Base-by-base conservation (phyloP, 805 yeast species). In the Candida sithepensis region DNA sequence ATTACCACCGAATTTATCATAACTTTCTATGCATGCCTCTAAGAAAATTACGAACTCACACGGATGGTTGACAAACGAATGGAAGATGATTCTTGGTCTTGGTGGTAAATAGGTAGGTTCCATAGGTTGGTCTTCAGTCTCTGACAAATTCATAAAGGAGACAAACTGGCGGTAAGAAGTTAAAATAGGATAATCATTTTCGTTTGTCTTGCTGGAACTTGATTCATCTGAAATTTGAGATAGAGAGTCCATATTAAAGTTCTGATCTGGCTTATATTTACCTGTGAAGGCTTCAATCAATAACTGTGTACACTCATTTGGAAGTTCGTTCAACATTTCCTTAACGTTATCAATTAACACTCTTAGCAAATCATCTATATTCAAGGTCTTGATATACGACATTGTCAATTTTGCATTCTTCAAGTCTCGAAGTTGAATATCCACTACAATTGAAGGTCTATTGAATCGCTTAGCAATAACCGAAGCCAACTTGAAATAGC, bases 271-370 rank as follows among this genome's bases (percentile, higher is more conserved):
- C 24, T 67, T 70, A 62, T 84, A 92, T 46, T 79, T 81, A 0
- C 97, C 97, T 0, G 98, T 92, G 61, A 92, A 94, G 0, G 92
- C 85, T 24, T 86, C 85, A 43, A 94, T 90, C 48, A 92, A 70
- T 33, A 94, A 66, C 26, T 84, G 84, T 1, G 96, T 90, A 0
- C 96, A 85, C 47, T 85, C 89, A 48, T 85, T 77, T 0, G 98
- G 97, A 34, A 80, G 67, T 41, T 72, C 61, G 33, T 85, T 86
- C 42, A 92, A 70, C 24, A 92, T 67, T 1, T 67, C 58, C 49
- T 87, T 81, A 3, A 92, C 83, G 40, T 65, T 63, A 23, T 66
- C 69, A 6, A 67, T 49, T 43, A 91, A 68, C 8, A 88, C 82
- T 37, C 92, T 69, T 24, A 91, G 67, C 3, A 89, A 78, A 44